phyloP scores from a whole-genome alignment of 1,284 basidiomycete genomes.

The Puccinia novopanici region DNA sequence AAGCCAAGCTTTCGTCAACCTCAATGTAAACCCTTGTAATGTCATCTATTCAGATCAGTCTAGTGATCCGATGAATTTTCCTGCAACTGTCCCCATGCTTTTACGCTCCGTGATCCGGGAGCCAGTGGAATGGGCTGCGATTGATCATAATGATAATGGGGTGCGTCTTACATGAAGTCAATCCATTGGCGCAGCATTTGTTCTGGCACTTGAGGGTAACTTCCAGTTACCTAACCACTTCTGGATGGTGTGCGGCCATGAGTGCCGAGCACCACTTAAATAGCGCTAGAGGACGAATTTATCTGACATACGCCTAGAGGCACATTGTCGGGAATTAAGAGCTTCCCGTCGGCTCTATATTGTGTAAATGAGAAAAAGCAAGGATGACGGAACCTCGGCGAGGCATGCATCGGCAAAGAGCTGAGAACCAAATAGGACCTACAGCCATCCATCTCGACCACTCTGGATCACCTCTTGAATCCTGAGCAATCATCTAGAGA shows the following conservation, averaged over 20 bases:
- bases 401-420: neutral
- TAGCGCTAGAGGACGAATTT: neutral
- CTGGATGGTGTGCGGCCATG: neutral
- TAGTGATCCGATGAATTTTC: neutral
- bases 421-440: neutral
- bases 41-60: too few relatives aligned
- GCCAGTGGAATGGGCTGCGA: too few relatives aligned
- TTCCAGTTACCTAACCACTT: neutral
- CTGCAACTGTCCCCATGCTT: neutral
- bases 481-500: neutral
- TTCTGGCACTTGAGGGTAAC: too few relatives aligned
- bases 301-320: neutral
- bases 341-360: neutral
- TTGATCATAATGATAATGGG: too few relatives aligned
- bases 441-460: slow-evolving; percentile 4
- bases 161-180: neutral
- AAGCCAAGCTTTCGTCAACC: too few relatives aligned
- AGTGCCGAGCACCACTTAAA: neutral
- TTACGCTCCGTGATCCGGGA: too few relatives aligned
- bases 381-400: neutral
- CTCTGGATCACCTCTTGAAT: slow-evolving; percentile 1
- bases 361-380: neutral
- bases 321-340: neutral
- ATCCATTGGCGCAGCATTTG: too few relatives aligned
- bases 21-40: too few relatives aligned